Conservation (phyloP, 345 rosid species). For the Camelina neglecta region DNA sequence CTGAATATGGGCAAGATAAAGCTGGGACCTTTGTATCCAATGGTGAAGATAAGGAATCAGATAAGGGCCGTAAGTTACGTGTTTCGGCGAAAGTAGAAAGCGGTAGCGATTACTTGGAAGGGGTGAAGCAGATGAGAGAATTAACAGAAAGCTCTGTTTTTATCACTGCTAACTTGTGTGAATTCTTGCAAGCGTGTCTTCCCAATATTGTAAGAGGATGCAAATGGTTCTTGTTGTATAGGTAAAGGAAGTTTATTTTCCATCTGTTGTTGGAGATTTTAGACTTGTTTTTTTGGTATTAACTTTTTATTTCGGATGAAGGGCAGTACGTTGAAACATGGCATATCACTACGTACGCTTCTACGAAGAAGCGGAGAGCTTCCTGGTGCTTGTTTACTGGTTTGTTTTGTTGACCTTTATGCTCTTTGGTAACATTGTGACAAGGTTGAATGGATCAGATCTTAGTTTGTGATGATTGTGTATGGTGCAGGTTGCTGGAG, state of each 20-base stretch:
- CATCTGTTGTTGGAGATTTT: not conserved
- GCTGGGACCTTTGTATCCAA: constrained; percentile 20
- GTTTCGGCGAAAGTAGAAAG: constrained; percentile 47
- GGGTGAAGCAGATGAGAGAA: constrained; percentile 48
- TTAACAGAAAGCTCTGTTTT: constrained; percentile 67
- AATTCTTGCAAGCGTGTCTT: constrained; percentile 74
- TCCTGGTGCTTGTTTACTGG: constrained; percentile 84
- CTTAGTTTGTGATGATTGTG: constrained; percentile 33
- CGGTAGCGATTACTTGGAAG: constrained; percentile 54
- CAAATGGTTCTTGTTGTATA: constrained; percentile 83
- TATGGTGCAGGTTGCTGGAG: constrained; percentile 69
- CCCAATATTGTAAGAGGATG: constrained; percentile 91
- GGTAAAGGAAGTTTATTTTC: constrained; percentile 52
- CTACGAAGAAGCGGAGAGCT: constrained; percentile 75
- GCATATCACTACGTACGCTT: constrained; percentile 92
- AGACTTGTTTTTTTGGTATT: constrained; percentile 39
- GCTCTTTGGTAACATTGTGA: constrained; percentile 4
- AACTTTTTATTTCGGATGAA: constrained; percentile 60
- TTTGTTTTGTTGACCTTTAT: too few species aligned
- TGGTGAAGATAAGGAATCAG: constrained; percentile 24
- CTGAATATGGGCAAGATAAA: constrained; percentile 19
- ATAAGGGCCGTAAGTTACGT: constrained; percentile 23
- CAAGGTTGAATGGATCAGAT: not conserved
- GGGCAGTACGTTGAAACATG: constrained; percentile 99
- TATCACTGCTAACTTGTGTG: constrained; percentile 65